Evolutionary conservation across 352 stramenopile genomes (phyloP).

Genomic region (Phytophthora chlamydospora): DNA sequence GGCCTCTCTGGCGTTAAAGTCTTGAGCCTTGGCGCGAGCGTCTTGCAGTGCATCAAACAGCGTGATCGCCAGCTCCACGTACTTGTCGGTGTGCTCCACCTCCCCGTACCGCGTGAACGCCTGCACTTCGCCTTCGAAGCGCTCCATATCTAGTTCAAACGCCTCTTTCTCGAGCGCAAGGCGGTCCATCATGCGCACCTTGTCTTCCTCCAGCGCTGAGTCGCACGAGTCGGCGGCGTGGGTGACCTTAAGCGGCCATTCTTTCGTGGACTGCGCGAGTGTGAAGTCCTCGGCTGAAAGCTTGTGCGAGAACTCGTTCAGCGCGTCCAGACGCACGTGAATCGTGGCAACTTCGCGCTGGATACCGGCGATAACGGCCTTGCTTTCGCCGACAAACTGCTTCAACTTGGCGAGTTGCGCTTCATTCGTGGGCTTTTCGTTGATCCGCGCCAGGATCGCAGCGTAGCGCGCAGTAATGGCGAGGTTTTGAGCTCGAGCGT

Average conservation of each 20-base stretch:
- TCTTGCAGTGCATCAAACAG: slow-evolving; percentile 92
- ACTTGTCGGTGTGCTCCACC: slow-evolving; percentile 89
- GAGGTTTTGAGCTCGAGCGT: slow-evolving; percentile 84
- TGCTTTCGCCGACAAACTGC: slow-evolving; percentile 88
- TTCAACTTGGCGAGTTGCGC: slow-evolving; percentile 90
- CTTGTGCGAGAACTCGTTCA: slow-evolving; percentile 87
- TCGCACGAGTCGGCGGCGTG: slow-evolving; percentile 86
- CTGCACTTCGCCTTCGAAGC: slow-evolving; percentile 90
- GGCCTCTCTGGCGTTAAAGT: slow-evolving; percentile 93
- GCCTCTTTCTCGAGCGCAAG: slow-evolving; percentile 91
- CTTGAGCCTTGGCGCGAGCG: slow-evolving; percentile 87
- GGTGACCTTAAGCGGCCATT: slow-evolving; percentile 84
- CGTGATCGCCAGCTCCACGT: slow-evolving; percentile 86
- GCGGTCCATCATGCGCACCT: slow-evolving; percentile 95
- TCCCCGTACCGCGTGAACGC: slow-evolving; percentile 89
- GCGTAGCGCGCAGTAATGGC: slow-evolving; percentile 91
- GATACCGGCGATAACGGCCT: slow-evolving; percentile 76
- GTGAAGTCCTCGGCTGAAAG: slow-evolving; percentile 91
- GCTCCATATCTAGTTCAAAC: slow-evolving; percentile 85
- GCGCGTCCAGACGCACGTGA: slow-evolving; percentile 69
- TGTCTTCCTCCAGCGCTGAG: slow-evolving; percentile 90
- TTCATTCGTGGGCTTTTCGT: slow-evolving; percentile 93
- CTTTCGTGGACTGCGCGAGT: slow-evolving; percentile 90
- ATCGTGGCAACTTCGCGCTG: slow-evolving; percentile 79
- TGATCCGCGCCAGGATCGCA: slow-evolving; percentile 88